These are phyloP conservation scores for Fusarium albidum DNA, from an alignment of 2,329 filamentous ascomycete genomes.

Conservation along the genomic window DNA sequence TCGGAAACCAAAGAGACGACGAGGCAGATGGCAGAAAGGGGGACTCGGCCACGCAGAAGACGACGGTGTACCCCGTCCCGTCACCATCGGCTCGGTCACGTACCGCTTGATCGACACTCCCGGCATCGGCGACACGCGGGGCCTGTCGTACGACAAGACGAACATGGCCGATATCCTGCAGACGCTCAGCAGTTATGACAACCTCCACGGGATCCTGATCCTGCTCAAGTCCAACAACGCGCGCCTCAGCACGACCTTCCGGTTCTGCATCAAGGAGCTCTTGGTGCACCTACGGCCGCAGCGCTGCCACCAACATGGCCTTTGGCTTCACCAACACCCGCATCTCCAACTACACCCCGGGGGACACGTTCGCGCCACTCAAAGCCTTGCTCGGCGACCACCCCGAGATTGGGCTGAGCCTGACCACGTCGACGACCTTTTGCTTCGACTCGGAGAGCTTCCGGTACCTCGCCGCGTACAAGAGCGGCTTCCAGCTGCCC, in stretches of 20 bases:
- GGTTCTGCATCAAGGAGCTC: constrained; percentile 26
- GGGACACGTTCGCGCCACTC: constrained; percentile 5
- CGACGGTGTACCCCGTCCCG: constrained; percentile 4
- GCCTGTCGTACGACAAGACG: constrained; percentile 11
- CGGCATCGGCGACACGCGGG: constrained; percentile 25
- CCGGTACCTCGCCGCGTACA: constrained; percentile 11
- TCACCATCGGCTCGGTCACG: not conserved
- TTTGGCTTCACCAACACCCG: constrained; percentile 31
- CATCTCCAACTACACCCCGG: constrained; percentile 12
- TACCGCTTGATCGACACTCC: constrained; percentile 26
- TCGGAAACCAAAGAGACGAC: constrained; percentile 12
- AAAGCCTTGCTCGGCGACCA: constrained; percentile 3
- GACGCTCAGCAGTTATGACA: constrained; percentile 9
- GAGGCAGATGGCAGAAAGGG: constrained; percentile 24
- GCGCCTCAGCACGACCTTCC: constrained; percentile 6
- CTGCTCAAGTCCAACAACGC: constrained; percentile 17
- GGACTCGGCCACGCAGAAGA: constrained; percentile 19
- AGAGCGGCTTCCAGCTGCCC: not conserved
- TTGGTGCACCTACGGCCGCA: constrained; percentile 16
- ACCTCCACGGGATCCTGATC: constrained; percentile 28
- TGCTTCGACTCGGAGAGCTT: constrained; percentile 33
- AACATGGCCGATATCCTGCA: constrained; percentile 23
- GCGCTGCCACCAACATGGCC: constrained; percentile 20
- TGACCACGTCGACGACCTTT: constrained; percentile 8
- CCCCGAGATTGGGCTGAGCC: not conserved